A percentile compares a stretch with the other conserved stretches of the same genome.
Conservation (phyloP, 2,329 filamentous ascomycete genomes). For the Cercospora sojina region DNA sequence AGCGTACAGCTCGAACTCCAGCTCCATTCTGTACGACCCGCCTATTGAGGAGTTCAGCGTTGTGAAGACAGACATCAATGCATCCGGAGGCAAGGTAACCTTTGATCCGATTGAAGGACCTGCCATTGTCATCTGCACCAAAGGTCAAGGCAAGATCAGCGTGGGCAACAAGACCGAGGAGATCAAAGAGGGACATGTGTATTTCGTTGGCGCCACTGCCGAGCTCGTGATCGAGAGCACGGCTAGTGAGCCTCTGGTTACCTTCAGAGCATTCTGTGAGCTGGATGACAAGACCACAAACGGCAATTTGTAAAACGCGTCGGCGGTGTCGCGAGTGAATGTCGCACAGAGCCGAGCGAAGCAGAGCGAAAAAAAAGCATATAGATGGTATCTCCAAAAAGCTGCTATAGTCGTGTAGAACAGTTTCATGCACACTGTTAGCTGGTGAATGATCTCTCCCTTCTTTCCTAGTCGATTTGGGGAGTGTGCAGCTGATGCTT, state of each 20-base stretch:
- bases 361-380: neutral
- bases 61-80: slow-evolving; percentile 72
- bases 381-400: slow-evolving; percentile 7
- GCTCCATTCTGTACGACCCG: slow-evolving; percentile 79
- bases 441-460: neutral
- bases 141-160: slow-evolving; percentile 76
- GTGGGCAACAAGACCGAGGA: slow-evolving; percentile 80
- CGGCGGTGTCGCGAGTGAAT: neutral
- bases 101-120: slow-evolving; percentile 86
- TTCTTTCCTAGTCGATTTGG: neutral
- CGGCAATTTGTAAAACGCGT: slow-evolving; percentile 20
- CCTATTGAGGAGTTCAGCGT: slow-evolving; percentile 97
- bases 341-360: neutral
- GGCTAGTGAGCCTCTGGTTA: slow-evolving; percentile 70
- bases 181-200: slow-evolving; percentile 53
- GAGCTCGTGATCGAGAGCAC: slow-evolving; percentile 73
- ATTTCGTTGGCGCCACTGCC: slow-evolving; percentile 77
- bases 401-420: neutral
- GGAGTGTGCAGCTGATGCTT: neutral
- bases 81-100: slow-evolving; percentile 72
- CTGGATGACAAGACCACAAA: slow-evolving; percentile 22
- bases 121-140: slow-evolving; percentile 88
- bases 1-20: slow-evolving; percentile 75
- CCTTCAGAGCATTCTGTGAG: slow-evolving; percentile 66
- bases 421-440: neutral